These are phyloP conservation scores for Shiraia sp. DNA, from an alignment of 2,329 filamentous ascomycete species.

Conservation along the genomic window DNA sequence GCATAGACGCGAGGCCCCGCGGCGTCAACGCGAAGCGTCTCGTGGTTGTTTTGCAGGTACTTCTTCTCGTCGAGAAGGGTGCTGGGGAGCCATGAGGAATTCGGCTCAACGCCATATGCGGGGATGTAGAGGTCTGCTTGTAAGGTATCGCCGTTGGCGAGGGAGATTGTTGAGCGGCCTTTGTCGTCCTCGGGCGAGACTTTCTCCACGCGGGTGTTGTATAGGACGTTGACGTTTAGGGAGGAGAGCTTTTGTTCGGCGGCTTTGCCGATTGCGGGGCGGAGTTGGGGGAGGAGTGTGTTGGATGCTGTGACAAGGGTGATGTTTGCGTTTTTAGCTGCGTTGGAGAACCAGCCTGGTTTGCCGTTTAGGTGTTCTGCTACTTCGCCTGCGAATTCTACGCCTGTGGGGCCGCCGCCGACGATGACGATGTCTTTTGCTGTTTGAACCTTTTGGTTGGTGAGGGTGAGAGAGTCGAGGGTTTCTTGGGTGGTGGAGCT, in stretches of 20 bases:
- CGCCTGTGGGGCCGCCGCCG: slow-evolving; percentile 54
- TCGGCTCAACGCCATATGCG: slow-evolving; percentile 57
- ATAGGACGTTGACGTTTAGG: slow-evolving; percentile 53
- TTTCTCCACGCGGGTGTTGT: slow-evolving; percentile 42
- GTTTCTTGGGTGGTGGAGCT: slow-evolving; percentile 36
- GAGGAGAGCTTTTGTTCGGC: slow-evolving; percentile 53
- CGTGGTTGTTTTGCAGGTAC: slow-evolving; percentile 52
- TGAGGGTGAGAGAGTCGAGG: slow-evolving; percentile 37
- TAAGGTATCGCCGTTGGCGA: slow-evolving; percentile 51
- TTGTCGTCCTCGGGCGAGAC: slow-evolving; percentile 20
- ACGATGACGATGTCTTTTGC: slow-evolving; percentile 53
- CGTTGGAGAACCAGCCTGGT: slow-evolving; percentile 44
- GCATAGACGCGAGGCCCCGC: slow-evolving; percentile 54
- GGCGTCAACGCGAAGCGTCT: slow-evolving; percentile 51
- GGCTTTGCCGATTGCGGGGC: slow-evolving; percentile 43
- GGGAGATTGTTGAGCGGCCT: slow-evolving; percentile 46
- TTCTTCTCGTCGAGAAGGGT: slow-evolving; percentile 51
- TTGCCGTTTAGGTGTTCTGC: slow-evolving; percentile 48
- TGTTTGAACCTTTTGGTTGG: slow-evolving; percentile 38
- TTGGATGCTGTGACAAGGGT: slow-evolving; percentile 50
- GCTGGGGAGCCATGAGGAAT: slow-evolving; percentile 56
- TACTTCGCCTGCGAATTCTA: slow-evolving; percentile 56
- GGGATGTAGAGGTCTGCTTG: slow-evolving; percentile 58
- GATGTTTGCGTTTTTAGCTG: slow-evolving; percentile 42
- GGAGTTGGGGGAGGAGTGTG: slow-evolving; percentile 49